Evolutionary conservation across 2,329 filamentous ascomycete genomes (phyloP), one percentile per base, ranked within the genome.

Genomic region (Aspergillus tanneri): DNA sequence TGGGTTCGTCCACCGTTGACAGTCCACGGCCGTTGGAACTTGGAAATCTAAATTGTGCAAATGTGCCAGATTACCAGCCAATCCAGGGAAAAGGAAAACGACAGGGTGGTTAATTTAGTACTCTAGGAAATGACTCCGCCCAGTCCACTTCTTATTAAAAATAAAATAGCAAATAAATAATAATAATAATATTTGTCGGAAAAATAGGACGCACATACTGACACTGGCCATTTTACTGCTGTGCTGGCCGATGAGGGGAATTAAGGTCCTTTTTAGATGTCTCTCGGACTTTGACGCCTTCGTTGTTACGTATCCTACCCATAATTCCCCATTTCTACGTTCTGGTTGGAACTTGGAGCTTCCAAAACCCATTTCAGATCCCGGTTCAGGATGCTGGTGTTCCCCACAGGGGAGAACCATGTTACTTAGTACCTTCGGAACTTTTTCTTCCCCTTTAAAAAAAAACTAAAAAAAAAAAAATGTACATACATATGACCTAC

Each of bases 1-100:
- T 58, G 56, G 55, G 54, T 52, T 55, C 50, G 53, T 57, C 52
- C 53, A 54, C 51, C 55, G 53, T 59, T 57, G 50, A 53, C 55
- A 57, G 54, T 58, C 55, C 57, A 55, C 57, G 47, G 42, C 43
- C 45, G 40, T 53, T n/a, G n/a, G n/a, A n/a, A n/a, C n/a, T n/a
- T n/a, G 47, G 49, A 53, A 56, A 47, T 54, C 45, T 53, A 47
- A 49, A 35, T 46, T 43, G 42, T n/a, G n/a, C n/a, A n/a, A n/a
- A n/a, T 43, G 44, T 49, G 36, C 35, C 25, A 44, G 39, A 32
- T 41, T 35, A 39, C 49, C 49, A 47, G 50, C 50, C 50, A 55
- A 42, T n/a, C n/a, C n/a, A n/a, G n/a, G n/a, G n/a, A n/a, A n/a
- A n/a, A n/a, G n/a, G n/a, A n/a, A n/a, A n/a, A n/a, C n/a, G n/a